These are phyloP conservation scores for Cordia subcordata DNA, from an alignment of 257 asterid genomes.

Conservation along the genomic window DNA sequence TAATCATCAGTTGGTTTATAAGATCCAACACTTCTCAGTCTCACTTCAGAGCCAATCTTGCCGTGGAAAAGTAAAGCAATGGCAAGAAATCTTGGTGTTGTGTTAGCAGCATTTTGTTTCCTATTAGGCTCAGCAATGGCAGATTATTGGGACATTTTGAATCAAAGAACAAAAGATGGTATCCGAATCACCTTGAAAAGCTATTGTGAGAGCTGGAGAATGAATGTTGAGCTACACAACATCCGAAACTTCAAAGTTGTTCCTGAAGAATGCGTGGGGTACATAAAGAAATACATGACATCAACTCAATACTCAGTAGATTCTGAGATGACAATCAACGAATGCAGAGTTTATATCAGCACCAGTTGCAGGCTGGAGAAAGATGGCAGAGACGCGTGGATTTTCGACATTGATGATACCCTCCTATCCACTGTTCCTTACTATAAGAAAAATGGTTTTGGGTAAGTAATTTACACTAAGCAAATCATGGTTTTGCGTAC, in stretches of 20 bases:
- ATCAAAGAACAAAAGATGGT: conserved; percentile 23
- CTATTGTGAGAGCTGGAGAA: conserved; percentile 64
- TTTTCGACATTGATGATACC: conserved; percentile 58
- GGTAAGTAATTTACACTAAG: too few relatives aligned
- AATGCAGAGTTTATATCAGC: conserved; percentile 35
- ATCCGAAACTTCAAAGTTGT: conserved; percentile 38
- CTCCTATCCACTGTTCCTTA: conserved; percentile 56
- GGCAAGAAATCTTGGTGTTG: conserved; percentile 20
- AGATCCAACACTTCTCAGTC: background rate
- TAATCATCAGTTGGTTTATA: conserved; percentile 7
- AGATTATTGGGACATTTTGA: conserved; percentile 59
- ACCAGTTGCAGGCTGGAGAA: conserved; percentile 39
- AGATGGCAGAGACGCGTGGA: conserved; percentile 52
- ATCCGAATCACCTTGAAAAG: conserved; percentile 47
- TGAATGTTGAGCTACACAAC: conserved; percentile 63
- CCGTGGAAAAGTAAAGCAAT: conserved; percentile 28
- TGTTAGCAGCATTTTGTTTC: conserved; percentile 15
- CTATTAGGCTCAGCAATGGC: conserved; percentile 31
- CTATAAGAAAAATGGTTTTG: conserved; percentile 48
- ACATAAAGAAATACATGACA: conserved; percentile 48
- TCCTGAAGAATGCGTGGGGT: conserved; percentile 54
- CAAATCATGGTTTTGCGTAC: too few relatives aligned
- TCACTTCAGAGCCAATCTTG: background rate
- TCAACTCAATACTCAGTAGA: conserved; percentile 60
- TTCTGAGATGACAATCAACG: conserved; percentile 41